Percentiles rank a stretch among this genome's conserved stretches.
Evolutionary conservation across 129 eudicot species (phyloP).

Genomic region (Tanacetum coccineum): DNA sequence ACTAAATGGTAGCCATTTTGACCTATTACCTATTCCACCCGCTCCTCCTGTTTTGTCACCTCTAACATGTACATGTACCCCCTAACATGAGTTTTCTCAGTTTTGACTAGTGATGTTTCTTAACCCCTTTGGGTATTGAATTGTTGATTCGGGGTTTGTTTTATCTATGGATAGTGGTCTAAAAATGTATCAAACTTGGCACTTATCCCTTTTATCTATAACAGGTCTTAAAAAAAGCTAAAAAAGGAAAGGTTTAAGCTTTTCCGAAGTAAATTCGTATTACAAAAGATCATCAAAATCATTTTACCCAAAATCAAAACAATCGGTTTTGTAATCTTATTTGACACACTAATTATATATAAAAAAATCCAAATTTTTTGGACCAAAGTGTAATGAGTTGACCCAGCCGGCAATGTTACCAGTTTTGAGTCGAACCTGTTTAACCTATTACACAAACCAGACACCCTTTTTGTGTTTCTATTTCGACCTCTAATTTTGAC

Average conservation of each 20-base stretch:
- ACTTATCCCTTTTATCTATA: not conserved
- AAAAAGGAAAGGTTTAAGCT: not conserved
- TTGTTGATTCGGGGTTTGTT: not conserved
- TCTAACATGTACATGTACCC: not conserved
- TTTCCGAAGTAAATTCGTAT: too few relatives aligned
- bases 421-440: not conserved
- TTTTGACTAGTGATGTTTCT: not conserved
- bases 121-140: not conserved
- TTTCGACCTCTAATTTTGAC: constrained; percentile 9
- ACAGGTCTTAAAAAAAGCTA: not conserved
- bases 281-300: not conserved
- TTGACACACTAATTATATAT: not conserved
- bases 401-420: not conserved
- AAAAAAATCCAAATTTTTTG: not conserved
- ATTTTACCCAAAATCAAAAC: not conserved
- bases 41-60: not conserved
- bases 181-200: not conserved
- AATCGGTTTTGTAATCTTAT: not conserved
- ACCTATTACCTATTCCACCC: not conserved
- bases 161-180: not conserved
- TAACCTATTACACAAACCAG: not conserved
- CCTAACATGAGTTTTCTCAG: not conserved
- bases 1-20: too few relatives aligned
- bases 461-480: not conserved
- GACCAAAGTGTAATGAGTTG: not conserved